phyloP scores from a whole-genome alignment of 768 basidiomycete genomes.

The Cyathus striatus region DNA sequence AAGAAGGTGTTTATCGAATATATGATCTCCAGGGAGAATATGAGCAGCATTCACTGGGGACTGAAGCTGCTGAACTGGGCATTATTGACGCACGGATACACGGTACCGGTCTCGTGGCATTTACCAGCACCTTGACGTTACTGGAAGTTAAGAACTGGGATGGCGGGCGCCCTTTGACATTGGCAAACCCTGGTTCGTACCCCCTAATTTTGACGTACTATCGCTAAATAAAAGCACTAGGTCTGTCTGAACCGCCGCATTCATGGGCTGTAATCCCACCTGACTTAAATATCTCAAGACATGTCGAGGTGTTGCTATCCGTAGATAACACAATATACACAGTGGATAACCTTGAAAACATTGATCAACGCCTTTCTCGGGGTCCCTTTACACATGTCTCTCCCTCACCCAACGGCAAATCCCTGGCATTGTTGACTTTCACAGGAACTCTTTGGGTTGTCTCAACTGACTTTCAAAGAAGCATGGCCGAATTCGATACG shows the following conservation, averaged over 20 bases:
- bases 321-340: constrained; percentile 75
- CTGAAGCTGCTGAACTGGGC: constrained; percentile 77
- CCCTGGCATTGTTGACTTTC: constrained; percentile 77
- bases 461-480: constrained; percentile 89
- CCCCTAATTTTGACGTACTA: not conserved
- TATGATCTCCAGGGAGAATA: constrained; percentile 89
- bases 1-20: constrained; percentile 87
- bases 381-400: constrained; percentile 88
- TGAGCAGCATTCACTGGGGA: constrained; percentile 77
- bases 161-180: constrained; percentile 63
- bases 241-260: constrained; percentile 70
- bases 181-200: constrained; percentile 70
- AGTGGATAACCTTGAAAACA: constrained; percentile 83
- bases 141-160: constrained; percentile 90
- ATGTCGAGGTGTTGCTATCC: constrained; percentile 85
- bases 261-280: constrained; percentile 90
- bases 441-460: constrained; percentile 83
- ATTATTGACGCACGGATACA: constrained; percentile 84
- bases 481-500: constrained; percentile 83
- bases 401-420: constrained; percentile 92
- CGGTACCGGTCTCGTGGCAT: constrained; percentile 80
- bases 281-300: constrained; percentile 82
- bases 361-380: constrained; percentile 83
- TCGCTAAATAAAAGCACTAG: constrained; percentile 27
- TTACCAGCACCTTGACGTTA: constrained; percentile 70